Evolutionary conservation across 192 early-diverging fungal genomes (phyloP).

Genomic region (Lunasporangiospora selenospora): DNA sequence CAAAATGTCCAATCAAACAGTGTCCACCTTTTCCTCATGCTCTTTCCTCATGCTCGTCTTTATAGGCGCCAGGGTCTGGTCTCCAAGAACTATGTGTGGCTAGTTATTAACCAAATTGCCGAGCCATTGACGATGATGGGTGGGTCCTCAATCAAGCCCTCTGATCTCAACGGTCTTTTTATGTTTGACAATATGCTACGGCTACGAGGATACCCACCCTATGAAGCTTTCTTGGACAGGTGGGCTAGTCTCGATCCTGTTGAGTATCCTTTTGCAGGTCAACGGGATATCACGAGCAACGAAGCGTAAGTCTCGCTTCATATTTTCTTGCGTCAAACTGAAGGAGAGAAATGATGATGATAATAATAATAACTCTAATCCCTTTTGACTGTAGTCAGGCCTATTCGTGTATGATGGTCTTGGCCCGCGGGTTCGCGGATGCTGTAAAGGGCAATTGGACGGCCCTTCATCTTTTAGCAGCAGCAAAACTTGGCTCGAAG

Average conservation of each 20-base stretch:
- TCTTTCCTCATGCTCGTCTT: too few relatives aligned
- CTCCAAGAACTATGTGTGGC: conserved; percentile 50
- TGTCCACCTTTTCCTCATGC: too few relatives aligned
- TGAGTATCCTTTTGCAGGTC: conserved; percentile 53
- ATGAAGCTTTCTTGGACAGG: conserved; percentile 52
- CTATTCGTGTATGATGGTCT: conserved; percentile 62
- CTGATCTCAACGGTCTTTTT: conserved; percentile 48
- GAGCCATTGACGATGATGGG: conserved; percentile 21
- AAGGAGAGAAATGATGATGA: neutral
- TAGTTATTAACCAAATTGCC: conserved; percentile 47
- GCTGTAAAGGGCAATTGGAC: conserved; percentile 37
- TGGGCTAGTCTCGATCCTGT: conserved; percentile 48
- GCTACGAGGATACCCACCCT: conserved; percentile 53
- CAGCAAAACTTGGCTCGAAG: conserved; percentile 29
- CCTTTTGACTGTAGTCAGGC: conserved; percentile 41
- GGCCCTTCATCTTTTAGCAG: conserved; percentile 18
- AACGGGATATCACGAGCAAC: conserved; percentile 52
- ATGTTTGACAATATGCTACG: conserved; percentile 56
- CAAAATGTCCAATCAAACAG: neutral
- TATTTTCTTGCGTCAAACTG: neutral
- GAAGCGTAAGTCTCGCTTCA: conserved; percentile 59
- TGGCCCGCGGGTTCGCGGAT: conserved; percentile 53
- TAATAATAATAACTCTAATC: neutral
- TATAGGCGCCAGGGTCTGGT: conserved; percentile 36
- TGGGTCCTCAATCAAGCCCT: conserved; percentile 22